These are phyloP conservation scores for Boehmeria nivea DNA, from an alignment of 306 rosid species.

Conservation along the genomic window DNA sequence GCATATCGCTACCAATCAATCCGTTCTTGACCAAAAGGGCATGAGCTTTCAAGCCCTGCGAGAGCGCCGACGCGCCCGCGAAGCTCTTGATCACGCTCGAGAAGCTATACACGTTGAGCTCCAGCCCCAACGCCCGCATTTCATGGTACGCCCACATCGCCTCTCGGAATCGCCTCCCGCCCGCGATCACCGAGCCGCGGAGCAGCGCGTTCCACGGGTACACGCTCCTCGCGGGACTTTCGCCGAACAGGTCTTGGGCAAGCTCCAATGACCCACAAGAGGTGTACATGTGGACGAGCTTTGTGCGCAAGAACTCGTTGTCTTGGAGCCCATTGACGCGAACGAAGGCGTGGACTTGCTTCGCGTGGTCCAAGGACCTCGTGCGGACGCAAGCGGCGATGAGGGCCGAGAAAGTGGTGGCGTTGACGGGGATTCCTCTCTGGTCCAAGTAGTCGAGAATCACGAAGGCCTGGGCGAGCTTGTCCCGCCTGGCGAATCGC, in stretches of 20 bases:
- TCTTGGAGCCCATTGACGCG: constrained; percentile 53
- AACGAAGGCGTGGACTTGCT: constrained; percentile 41
- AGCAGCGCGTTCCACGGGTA: constrained; percentile 74
- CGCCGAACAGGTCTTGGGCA: constrained; percentile 49
- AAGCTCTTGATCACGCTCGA: constrained; percentile 69
- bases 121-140: constrained; percentile 63
- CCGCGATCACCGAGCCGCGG: constrained; percentile 63
- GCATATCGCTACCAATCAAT: constrained; percentile 42
- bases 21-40: constrained; percentile 75
- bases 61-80: constrained; percentile 61
- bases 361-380: constrained; percentile 36
- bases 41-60: constrained; percentile 61
- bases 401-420: constrained; percentile 62
- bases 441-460: constrained; percentile 65
- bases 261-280: constrained; percentile 52
- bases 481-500: constrained; percentile 41
- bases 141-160: constrained; percentile 35
- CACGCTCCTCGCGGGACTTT: constrained; percentile 33
- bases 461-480: constrained; percentile 47
- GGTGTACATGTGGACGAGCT: constrained; percentile 51
- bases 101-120: constrained; percentile 66
- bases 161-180: constrained; percentile 40
- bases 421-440: constrained; percentile 54
- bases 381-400: constrained; percentile 56
- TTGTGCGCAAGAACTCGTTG: constrained; percentile 46